Evolutionary conservation across 495 filamentous ascomycete genomes (phyloP).

Genomic region (Rhypophila decipiens): DNA sequence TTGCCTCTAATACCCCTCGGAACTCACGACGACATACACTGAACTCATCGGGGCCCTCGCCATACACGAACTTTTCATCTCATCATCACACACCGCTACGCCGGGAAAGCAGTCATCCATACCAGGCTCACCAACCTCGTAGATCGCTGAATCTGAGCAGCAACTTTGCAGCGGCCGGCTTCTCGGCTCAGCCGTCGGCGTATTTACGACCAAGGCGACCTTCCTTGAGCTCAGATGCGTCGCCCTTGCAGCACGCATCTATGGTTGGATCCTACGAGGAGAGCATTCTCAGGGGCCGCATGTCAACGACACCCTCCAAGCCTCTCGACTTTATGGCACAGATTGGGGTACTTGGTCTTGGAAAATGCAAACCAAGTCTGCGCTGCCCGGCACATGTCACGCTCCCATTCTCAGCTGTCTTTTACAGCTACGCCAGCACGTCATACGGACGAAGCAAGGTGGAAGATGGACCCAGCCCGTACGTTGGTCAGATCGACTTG

Average conservation of each 20-base stretch:
- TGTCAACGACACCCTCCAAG: conserved; percentile 94
- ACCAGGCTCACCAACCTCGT: conserved; percentile 65
- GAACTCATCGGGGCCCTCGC: conserved; percentile 25
- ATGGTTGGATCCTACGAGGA: conserved; percentile 99
- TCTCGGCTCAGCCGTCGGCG: conserved; percentile 56
- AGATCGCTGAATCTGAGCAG: conserved; percentile 63
- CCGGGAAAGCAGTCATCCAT: conserved; percentile 52
- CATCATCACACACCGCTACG: conserved; percentile 30
- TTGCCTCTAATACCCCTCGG: conserved; percentile 22
- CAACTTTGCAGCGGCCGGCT: conserved; percentile 44
- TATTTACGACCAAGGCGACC: conserved; percentile 56
- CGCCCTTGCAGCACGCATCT: conserved; percentile 76
- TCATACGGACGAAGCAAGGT: conserved; percentile 51
- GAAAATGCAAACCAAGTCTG: conserved; percentile 80
- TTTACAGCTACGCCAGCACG: conserved; percentile 79
- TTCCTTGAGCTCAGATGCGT: conserved; percentile 67
- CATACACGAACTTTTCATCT: conserved; percentile 20
- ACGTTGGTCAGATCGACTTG: conserved; percentile 90
- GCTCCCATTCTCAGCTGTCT: conserved; percentile 91
- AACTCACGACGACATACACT: conserved; percentile 34
- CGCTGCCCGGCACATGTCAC: conserved; percentile 89
- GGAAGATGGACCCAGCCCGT: conserved; percentile 88
- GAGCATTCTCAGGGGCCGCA: conserved; percentile 86
- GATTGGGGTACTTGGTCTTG: conserved; percentile 87
- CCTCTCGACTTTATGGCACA: conserved; percentile 91